These are phyloP conservation scores for Jaapia argillacea DNA, from an alignment of 768 basidiomycete species.

Conservation along the genomic window DNA sequence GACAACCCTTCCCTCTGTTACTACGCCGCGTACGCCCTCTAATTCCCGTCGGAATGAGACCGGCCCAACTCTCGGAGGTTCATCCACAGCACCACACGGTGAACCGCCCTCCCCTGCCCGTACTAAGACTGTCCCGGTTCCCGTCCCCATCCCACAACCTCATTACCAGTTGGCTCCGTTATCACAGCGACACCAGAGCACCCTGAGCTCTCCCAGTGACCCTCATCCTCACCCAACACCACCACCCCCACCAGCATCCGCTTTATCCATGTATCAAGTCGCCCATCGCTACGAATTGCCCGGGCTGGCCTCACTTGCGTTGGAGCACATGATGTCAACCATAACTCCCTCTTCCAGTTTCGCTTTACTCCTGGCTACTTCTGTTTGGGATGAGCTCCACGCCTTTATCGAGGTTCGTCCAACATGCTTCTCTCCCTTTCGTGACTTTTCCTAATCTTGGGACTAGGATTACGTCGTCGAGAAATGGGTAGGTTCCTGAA, in stretches of 20 bases:
- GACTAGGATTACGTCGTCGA: conserved; percentile 63
- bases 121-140: conserved; percentile 31
- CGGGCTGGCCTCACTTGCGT: conserved; percentile 50
- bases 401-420: conserved; percentile 44
- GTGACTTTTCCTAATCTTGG: conserved; percentile 7
- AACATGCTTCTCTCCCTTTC: conserved; percentile 8
- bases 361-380: conserved; percentile 57
- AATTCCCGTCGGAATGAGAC: neutral
- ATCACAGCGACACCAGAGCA: conserved; percentile 17
- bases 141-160: conserved; percentile 17
- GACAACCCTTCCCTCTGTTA: conserved; percentile 6
- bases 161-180: conserved; percentile 42
- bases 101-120: conserved; percentile 16
- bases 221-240: conserved; percentile 66
- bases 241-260: conserved; percentile 55
- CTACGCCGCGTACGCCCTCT: conserved; percentile 9
- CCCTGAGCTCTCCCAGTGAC: conserved; percentile 33
- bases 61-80: neutral
- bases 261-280: conserved; percentile 65
- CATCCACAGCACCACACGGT: neutral
- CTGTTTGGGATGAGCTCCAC: conserved; percentile 56
- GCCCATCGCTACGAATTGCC: conserved; percentile 70
- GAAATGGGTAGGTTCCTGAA: too few relatives aligned
- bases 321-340: conserved; percentile 65
- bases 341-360: conserved; percentile 60